phyloP scores from a whole-genome alignment of 257 asterid species.

The Solanum piurae region DNA sequence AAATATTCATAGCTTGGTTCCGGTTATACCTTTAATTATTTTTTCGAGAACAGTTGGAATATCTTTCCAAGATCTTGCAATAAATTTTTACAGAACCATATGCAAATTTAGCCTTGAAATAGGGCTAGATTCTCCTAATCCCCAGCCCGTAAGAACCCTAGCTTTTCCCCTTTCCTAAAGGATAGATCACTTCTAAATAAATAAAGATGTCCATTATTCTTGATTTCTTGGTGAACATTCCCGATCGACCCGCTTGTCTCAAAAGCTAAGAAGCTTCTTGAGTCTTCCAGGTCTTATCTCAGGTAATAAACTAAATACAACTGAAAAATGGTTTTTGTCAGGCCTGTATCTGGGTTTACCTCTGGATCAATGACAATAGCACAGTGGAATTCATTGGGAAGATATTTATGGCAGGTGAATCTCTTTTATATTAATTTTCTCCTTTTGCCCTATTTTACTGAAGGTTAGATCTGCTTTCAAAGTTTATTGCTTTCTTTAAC shows the following conservation, averaged over 20 bases:
- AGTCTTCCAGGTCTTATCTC: not conserved
- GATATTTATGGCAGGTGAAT: constrained; percentile 80
- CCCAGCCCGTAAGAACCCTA: not conserved
- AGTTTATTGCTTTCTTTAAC: constrained; percentile 1
- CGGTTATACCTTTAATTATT: not conserved
- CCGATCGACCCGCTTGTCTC: not conserved
- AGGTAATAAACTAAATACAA: not conserved
- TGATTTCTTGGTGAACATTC: not conserved
- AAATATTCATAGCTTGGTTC: not conserved
- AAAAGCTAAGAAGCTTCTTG: not conserved
- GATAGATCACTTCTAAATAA: not conserved
- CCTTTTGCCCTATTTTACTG: not conserved
- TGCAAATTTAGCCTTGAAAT: not conserved
- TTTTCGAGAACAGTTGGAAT: not conserved
- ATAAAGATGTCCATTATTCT: not conserved
- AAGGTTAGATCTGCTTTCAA: not conserved
- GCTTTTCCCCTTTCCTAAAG: not conserved
- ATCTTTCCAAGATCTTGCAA: not conserved
- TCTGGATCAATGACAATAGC: constrained; percentile 66
- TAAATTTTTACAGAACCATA: not conserved
- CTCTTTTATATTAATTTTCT: constrained; percentile 1
- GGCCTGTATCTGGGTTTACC: constrained; percentile 72
- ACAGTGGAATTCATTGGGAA: constrained; percentile 59
- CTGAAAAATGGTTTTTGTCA: constrained; percentile 15
- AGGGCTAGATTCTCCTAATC: not conserved